Conservation (phyloP, 352 stramenopile species). For the Phytopythium montanum region DNA sequence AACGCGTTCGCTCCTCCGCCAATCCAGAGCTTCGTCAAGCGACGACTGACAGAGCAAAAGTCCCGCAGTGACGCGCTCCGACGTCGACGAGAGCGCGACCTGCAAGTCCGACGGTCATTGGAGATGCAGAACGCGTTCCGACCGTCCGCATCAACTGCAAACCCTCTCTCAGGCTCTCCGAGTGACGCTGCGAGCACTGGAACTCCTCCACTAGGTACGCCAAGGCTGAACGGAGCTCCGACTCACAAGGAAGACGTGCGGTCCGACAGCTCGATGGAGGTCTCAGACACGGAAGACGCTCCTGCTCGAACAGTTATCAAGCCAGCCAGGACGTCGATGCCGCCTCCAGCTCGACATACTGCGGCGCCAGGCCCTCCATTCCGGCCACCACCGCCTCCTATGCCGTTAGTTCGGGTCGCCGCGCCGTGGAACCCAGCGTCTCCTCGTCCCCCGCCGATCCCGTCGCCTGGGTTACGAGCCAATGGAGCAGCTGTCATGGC, state of each 20-base stretch:
- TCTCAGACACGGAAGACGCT: conserved; percentile 51
- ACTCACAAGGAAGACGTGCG: conserved; percentile 16
- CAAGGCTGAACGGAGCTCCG: not conserved
- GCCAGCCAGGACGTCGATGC: not conserved
- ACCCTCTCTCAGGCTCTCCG: conserved; percentile 7
- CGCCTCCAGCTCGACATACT: not conserved
- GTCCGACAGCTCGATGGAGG: conserved; percentile 69
- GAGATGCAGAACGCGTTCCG: conserved; percentile 37
- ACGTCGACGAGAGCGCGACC: conserved; percentile 70
- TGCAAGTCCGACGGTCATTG: conserved; percentile 62
- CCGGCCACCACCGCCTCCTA: conserved; percentile 8
- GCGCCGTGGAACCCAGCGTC: conserved; percentile 4
- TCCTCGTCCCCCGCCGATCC: conserved; percentile 5
- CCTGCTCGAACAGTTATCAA: not conserved
- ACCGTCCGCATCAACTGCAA: conserved; percentile 6
- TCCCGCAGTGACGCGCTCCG: conserved; percentile 62
- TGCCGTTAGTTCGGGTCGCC: not conserved
- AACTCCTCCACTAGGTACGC: not conserved
- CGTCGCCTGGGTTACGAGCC: not conserved
- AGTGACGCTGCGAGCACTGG: conserved; percentile 11
- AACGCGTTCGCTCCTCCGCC: conserved; percentile 57
- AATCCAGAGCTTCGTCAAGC: conserved; percentile 84
- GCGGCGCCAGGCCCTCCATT: conserved; percentile 12
- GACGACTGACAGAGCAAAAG: conserved; percentile 73
- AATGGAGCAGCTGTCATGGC: not conserved